Base-by-base conservation (phyloP, 2,329 filamentous ascomycete species). In the Neofusicoccum ribis region DNA sequence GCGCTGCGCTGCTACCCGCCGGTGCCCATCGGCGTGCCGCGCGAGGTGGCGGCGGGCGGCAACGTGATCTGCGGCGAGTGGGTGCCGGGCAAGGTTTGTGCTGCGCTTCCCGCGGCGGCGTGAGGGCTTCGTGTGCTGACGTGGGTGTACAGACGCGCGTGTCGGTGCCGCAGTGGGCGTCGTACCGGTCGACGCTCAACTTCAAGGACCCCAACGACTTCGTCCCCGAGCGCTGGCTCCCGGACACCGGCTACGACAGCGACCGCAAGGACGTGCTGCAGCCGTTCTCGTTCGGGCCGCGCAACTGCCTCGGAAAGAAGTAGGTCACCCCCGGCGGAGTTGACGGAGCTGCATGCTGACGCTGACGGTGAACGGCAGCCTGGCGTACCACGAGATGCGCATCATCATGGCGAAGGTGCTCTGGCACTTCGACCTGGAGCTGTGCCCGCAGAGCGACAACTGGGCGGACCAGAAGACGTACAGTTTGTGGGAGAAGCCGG, bases 221-320 rank as follows among this genome's bases (percentile, higher is more conserved):
- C 63, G 66, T 72, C 4, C 80, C 81, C 5, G 77, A 82, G 62
- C 72, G 80, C 31, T 83, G 80, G 79, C 64, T 79, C 2, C 71
- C 71, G 0, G 31, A 62, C 69, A 44, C 50, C 63, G 23, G 64
- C 5, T 78, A 70, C 17, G 70, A 67, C 0, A 67, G 69, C 23
- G 75, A 77, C 46, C 69, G 76, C 36, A 74, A 72, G 46, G 71
- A 70, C 5, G 79, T 71, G 17, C 66, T 81, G 15, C 77, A 82
- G 27, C 72, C 81, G 0, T 84, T 84, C 69, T 78, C 75, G 1
- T 71, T 78, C 39, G 82, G 82, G 0, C 73, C 79, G 0, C 72
- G 81, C 17, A 73, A 77, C 50, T 78, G 76, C 61, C 37, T 78
- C 37, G 76, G 75, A 3, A 77, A 75, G 67, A 76, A 77, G 75